Evolutionary conservation across 2,329 filamentous ascomycete genomes (phyloP).

Genomic region (Shiraia bambusicola): DNA sequence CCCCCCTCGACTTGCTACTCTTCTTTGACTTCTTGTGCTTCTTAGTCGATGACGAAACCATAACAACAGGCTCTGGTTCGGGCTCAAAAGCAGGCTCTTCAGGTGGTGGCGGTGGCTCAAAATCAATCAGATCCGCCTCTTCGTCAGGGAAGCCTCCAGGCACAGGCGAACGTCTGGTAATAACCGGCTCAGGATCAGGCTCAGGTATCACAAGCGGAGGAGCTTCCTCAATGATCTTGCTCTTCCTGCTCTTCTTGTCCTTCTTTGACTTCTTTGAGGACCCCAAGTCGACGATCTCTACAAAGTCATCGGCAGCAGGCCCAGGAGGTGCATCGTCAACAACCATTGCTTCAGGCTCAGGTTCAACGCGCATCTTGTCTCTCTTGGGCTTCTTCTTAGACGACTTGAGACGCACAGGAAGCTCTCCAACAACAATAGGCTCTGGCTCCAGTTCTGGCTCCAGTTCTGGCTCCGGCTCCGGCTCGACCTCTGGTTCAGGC

Average conservation of each 20-base stretch:
- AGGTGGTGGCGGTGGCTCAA: slow-evolving; percentile 10
- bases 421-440: slow-evolving; percentile 23
- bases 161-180: slow-evolving; percentile 42
- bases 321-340: slow-evolving; percentile 33
- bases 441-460: slow-evolving; percentile 9
- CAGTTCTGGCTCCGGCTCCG: slow-evolving; percentile 6
- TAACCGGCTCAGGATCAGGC: slow-evolving; percentile 32
- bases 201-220: slow-evolving; percentile 30
- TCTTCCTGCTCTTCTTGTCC: slow-evolving; percentile 33
- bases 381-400: slow-evolving; percentile 45
- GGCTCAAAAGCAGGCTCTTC: slow-evolving; percentile 15
- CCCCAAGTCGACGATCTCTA: slow-evolving; percentile 33
- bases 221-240: slow-evolving; percentile 25
- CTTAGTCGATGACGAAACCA: slow-evolving; percentile 17
- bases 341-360: slow-evolving; percentile 9
- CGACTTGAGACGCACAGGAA: slow-evolving; percentile 38
- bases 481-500: slow-evolving; percentile 31
- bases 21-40: slow-evolving; percentile 32
- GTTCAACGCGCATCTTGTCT: slow-evolving; percentile 27
- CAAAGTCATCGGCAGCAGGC: slow-evolving; percentile 18
- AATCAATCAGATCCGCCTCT: slow-evolving; percentile 38
- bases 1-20: slow-evolving; percentile 24
- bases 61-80: slow-evolving; percentile 34
- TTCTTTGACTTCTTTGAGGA: slow-evolving; percentile 36
- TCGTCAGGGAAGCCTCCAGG: slow-evolving; percentile 53